These are phyloP conservation scores for Chrysoporthe cubensis DNA, from an alignment of 2,329 filamentous ascomycete species.

Conservation along the genomic window DNA sequence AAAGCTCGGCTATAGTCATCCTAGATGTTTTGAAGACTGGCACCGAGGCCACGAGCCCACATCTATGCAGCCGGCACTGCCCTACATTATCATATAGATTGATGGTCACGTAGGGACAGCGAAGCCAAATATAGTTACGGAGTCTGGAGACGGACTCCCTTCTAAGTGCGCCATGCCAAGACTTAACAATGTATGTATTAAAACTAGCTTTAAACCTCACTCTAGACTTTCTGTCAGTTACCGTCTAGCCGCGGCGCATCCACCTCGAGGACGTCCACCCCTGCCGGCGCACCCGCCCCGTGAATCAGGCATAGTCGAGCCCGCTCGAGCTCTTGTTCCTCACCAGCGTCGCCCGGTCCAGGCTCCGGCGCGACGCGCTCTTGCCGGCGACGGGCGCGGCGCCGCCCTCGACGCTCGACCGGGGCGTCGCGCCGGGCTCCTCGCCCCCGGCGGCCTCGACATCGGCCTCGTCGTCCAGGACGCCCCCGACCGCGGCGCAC, in stretches of 20 bases:
- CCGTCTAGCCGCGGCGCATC: no score
- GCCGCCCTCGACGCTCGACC: conserved; percentile 46
- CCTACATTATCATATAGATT: not conserved
- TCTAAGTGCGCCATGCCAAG: no score
- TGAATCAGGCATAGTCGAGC: conserved; percentile 45
- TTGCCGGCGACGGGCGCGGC: conserved; percentile 32
- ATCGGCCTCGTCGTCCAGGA: conserved; percentile 41
- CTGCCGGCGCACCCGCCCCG: not conserved
- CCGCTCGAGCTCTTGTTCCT: conserved; percentile 56
- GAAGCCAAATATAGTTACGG: not conserved
- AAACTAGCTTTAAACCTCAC: no score
- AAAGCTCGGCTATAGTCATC: not conserved
- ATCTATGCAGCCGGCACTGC: not conserved
- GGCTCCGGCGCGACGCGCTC: conserved; percentile 40
- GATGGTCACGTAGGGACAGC: not conserved
- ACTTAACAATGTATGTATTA: no score
- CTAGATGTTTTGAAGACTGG: not conserved
- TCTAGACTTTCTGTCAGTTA: no score
- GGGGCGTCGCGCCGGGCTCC: conserved; percentile 38
- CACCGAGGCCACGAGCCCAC: no score
- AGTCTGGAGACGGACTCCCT: no score
- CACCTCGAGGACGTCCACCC: no score
- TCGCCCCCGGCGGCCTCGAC: conserved; percentile 38
- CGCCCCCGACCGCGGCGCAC: conserved; percentile 39
- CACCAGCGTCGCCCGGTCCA: conserved; percentile 51